Conservation (phyloP, 768 basidiomycete species). For the Trametes meyenii region DNA sequence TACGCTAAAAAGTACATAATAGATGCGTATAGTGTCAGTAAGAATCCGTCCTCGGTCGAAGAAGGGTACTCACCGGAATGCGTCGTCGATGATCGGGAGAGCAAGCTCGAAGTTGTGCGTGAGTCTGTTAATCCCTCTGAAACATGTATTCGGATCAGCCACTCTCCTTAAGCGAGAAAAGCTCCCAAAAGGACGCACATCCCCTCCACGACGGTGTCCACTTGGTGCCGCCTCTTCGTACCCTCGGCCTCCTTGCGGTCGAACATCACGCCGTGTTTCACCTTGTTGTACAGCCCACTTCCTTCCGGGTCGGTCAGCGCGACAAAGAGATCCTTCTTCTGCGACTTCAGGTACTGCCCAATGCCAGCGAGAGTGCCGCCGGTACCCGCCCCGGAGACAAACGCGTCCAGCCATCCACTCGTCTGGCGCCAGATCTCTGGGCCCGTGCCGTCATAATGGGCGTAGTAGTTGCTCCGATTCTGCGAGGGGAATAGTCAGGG, state of each 20-base stretch:
- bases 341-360: constrained; percentile 78
- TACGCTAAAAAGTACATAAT: constrained; percentile 52
- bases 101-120: constrained; percentile 90
- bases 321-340: constrained; percentile 65
- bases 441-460: constrained; percentile 88
- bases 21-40: neutral
- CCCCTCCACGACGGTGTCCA: constrained; percentile 95
- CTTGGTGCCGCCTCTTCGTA: constrained; percentile 89
- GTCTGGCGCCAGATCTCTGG: constrained; percentile 97
- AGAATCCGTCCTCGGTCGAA: too few species aligned
- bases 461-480: constrained; percentile 89
- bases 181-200: constrained; percentile 52
- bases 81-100: constrained; percentile 74
- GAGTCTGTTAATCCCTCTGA: constrained; percentile 89
- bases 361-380: constrained; percentile 93
- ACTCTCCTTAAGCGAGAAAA: neutral
- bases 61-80: too few species aligned
- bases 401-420: constrained; percentile 77
- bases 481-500: constrained; percentile 29
- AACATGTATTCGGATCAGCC: neutral
- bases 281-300: constrained; percentile 94
- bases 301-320: constrained; percentile 92
- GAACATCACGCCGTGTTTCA: constrained; percentile 94
- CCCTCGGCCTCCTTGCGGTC: constrained; percentile 93
- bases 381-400: constrained; percentile 93